Base-by-base conservation (phyloP, 2,329 filamentous ascomycete species). In the Fusarium protoensiforme region DNA sequence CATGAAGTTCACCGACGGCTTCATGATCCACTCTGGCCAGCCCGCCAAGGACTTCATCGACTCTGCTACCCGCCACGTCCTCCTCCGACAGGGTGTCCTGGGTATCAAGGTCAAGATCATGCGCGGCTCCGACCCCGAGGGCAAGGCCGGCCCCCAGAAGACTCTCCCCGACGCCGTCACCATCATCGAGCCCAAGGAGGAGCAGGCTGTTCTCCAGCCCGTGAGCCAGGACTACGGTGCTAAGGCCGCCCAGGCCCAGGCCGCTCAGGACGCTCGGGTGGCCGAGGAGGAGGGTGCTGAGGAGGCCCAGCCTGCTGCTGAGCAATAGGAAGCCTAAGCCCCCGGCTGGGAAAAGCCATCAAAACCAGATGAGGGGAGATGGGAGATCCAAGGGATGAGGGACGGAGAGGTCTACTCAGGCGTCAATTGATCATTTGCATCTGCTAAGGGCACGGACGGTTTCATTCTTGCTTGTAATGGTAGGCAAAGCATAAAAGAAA, bases 81-180 rank as follows among this genome's bases (percentile, higher is more conserved):
- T 99, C 79, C 95, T 99, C 87, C 94, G 97, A 89, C 96, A 99
- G 91, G 96, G 96, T 94, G 96, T 99, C 79, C 91, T 99, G 79
- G 96, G 96, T 89, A 99, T 99, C 90, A 99, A 99, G 92, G 96
- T 99, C 88, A 99, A 99, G 95, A 99, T 99, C 90, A 99, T 99
- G 96, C 95, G 97, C 86, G 96, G 96, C 85, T 96, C 94, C 81
- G 96, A 99, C 90, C 96, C 96, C 85, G 95, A 98, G 89, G 96
- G 96, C 92, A 99, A 99, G 93, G 92, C 94, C 82, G 95, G 96
- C 80, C 95, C 96, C 81, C 94, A 95, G 88, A 98, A 98, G 92
- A 92, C 95, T 79, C 94, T 99, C 78, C 96, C 96, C 80, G 96
- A 99, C 87, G 94, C 95, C 85, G 96, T 99, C 86, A 98, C 96